Evolutionary conservation across 2,329 filamentous ascomycete genomes (phyloP).

Genomic region (Colletotrichum viniferum): DNA sequence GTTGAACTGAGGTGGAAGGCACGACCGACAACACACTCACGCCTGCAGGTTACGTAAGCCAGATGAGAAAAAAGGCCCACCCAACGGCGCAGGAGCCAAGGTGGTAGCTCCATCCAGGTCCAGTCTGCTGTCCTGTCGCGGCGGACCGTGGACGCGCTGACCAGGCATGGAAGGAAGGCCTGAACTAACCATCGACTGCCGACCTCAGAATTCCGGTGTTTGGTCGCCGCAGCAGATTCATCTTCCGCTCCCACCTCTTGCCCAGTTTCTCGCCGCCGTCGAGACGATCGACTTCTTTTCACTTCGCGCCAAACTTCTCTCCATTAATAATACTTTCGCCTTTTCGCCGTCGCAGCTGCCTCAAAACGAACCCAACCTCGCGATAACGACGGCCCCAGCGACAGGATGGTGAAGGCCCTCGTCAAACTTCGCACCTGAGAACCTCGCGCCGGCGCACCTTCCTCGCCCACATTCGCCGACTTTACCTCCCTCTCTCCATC

Average conservation of each 20-base stretch:
- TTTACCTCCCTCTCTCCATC: neutral
- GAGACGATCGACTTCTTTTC: neutral
- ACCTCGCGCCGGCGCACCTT: constrained; percentile 17
- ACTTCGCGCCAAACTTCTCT: neutral
- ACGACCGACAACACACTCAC: neutral
- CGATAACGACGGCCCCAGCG: neutral
- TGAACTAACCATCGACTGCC: constrained; percentile 9
- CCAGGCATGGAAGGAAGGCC: neutral
- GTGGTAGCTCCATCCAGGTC: constrained; percentile 17
- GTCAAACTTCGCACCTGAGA: constrained; percentile 13
- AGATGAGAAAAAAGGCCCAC: neutral
- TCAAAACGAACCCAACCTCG: neutral
- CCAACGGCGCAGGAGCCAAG: constrained; percentile 1
- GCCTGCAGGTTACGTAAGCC: neutral
- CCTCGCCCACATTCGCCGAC: neutral
- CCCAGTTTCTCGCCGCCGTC: neutral
- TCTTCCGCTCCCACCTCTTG: neutral
- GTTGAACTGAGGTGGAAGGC: neutral
- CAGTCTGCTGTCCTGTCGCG: constrained; percentile 10
- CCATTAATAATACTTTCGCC: neutral
- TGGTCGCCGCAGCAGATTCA: constrained; percentile 2
- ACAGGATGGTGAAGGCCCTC: constrained; percentile 17
- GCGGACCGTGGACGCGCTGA: constrained; percentile 20
- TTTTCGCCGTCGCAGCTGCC: neutral
- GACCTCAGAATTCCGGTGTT: constrained; percentile 15